Conservation (phyloP, 345 rosid species). For the Lenwebbia sp. region DNA sequence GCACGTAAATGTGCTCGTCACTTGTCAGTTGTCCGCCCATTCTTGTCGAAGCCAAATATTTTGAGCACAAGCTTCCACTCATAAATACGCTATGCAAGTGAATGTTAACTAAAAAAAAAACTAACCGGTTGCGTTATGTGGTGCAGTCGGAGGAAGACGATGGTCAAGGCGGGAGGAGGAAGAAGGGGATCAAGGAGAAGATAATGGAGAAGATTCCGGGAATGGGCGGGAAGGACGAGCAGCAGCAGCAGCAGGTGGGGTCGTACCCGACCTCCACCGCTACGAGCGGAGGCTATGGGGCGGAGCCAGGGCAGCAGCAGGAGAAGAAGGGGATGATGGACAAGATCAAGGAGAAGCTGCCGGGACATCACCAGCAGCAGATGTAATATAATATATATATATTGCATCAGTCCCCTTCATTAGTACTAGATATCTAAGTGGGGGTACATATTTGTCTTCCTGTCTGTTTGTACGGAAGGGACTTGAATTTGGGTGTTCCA, state of each 20-base stretch:
- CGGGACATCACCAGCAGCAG: constrained; percentile 22
- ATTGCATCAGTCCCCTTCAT: not conserved
- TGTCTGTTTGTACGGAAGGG: too few relatives aligned
- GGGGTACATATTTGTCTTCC: too few relatives aligned
- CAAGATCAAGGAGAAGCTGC: constrained; percentile 61
- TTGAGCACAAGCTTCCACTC: not conserved
- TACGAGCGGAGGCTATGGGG: not conserved
- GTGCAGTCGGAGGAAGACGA: constrained; percentile 50
- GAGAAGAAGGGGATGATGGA: constrained; percentile 62
- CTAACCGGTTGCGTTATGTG: not conserved
- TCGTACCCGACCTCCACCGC: constrained; percentile 6
- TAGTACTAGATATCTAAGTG: not conserved
- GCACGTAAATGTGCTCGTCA: not conserved
- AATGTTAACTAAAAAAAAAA: not conserved
- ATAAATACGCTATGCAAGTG: not conserved
- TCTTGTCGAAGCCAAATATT: not conserved
- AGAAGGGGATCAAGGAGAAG: constrained; percentile 45
- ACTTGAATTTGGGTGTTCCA: not conserved
- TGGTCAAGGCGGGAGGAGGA: constrained; percentile 62
- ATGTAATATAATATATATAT: not conserved
- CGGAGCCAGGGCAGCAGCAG: constrained; percentile 11
- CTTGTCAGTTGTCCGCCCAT: not conserved
- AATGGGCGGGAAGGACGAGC: constrained; percentile 7
- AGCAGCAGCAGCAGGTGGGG: constrained; percentile 4
- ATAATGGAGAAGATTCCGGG: constrained; percentile 52